Conservation (phyloP, 192 early-diverging fungal species). For the Backusella morwellensis region DNA sequence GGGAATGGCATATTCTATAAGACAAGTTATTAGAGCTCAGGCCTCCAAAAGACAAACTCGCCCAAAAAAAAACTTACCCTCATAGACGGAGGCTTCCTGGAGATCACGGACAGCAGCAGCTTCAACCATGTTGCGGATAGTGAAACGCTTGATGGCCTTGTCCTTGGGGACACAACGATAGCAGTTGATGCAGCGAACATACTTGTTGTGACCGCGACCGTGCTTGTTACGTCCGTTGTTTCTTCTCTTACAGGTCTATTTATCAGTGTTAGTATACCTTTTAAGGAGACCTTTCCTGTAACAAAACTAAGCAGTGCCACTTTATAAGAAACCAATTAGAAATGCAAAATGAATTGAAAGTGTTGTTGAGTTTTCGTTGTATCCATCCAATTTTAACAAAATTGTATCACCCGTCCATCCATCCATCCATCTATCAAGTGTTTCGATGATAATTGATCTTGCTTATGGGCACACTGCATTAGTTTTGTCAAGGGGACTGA, state of each 20-base stretch:
- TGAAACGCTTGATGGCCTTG: constrained; percentile 99
- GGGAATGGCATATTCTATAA: constrained; percentile 71
- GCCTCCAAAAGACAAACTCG: neutral
- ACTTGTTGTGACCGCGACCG: constrained; percentile 97
- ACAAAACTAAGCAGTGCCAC: neutral
- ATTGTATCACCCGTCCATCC: constrained; percentile 1
- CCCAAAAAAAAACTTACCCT: constrained; percentile 47
- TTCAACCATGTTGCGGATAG: constrained; percentile 99
- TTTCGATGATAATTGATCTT: neutral
- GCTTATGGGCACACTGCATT: neutral
- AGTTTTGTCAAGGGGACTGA: neutral
- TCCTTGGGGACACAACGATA: constrained; percentile 91
- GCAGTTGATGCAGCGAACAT: constrained; percentile 99
- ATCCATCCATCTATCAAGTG: neutral
- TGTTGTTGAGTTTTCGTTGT: neutral
- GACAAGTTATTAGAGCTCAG: neutral
- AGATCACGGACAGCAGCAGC: constrained; percentile 96
- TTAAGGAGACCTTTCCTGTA: neutral
- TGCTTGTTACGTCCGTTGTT: constrained; percentile 99
- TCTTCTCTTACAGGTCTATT: constrained; percentile 96
- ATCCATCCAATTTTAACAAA: constrained; percentile 1
- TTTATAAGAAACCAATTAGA: neutral
- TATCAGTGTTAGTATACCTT: neutral
- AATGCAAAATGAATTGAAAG: neutral
- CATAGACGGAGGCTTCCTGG: constrained; percentile 93